These are phyloP conservation scores for Larix kaempferi DNA, from an alignment of 75 land plant species.

Conservation along the genomic window DNA sequence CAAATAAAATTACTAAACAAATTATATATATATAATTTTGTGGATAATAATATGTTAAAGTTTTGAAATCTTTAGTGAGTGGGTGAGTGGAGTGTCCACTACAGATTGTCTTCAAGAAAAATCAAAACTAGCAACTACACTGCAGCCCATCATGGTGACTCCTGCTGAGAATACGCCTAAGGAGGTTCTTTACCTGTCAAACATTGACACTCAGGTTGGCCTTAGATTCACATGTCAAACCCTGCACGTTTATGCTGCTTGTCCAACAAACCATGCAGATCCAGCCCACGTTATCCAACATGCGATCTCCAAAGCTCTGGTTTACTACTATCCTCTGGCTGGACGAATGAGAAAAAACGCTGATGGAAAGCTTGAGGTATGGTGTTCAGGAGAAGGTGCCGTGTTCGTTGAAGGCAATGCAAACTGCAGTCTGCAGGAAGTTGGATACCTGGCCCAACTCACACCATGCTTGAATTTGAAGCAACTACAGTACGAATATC, in stretches of 20 bases:
- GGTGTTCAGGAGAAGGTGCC: constrained; percentile 73
- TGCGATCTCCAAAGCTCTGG: constrained; percentile 61
- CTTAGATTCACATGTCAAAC: constrained; percentile 51
- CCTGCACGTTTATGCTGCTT: constrained; percentile 39
- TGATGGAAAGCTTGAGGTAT: constrained; percentile 67
- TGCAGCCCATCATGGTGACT: constrained; percentile 46
- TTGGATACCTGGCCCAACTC: constrained; percentile 69
- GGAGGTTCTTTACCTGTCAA: constrained; percentile 69
- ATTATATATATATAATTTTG: too few relatives aligned
- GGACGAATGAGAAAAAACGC: constrained; percentile 72
- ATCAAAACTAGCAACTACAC: constrained; percentile 34
- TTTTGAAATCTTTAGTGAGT: too few relatives aligned
- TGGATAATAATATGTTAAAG: too few relatives aligned
- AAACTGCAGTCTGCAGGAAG: constrained; percentile 41
- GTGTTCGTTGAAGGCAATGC: constrained; percentile 85
- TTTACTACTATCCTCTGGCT: constrained; percentile 75
- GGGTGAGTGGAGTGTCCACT: too few relatives aligned
- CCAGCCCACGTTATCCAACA: constrained; percentile 50
- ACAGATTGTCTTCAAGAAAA: too few relatives aligned
- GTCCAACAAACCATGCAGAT: constrained; percentile 19
- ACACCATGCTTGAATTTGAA: constrained; percentile 55
- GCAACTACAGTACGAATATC: constrained; percentile 76
- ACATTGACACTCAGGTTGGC: constrained; percentile 74
- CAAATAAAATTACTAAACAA: too few relatives aligned
- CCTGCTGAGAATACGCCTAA: constrained; percentile 54